Base-by-base conservation (phyloP, 1,139 yeast genomes). In the Yamadazyma triangularis region DNA sequence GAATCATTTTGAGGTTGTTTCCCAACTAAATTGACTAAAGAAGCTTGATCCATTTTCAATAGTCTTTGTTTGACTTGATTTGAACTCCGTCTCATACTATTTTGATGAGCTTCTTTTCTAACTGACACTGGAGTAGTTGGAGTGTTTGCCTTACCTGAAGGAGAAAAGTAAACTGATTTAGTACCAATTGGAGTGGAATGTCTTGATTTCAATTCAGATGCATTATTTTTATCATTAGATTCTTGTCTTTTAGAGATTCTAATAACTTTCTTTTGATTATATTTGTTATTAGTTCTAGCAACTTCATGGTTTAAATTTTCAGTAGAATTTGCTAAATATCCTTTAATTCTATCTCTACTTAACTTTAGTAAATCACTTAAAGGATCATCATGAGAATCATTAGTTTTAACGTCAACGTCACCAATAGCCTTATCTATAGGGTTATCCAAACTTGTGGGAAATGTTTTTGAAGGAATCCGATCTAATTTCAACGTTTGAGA, bases 121-220 rank as follows among this genome's bases (percentile, higher is more conserved):
- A 48, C 40, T 3, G 56, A 35, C 3, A 49, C 53, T 4, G 65
- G 65, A 7, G 64, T 57, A 3, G 53, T 40, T 10, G 23, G 31
- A 34, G 34, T 48, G 50, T 42, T 54, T 42, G 14, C 51, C 41
- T 12, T 56, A 4, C 50, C 53, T 14, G 58, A 46, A 24, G 66
- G 64, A 2, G 64, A 58, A 36, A 58, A 60, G 38, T 45, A 55
- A 3, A 56, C 49, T 13, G 63, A 50, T 31, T 56, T 59, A 32
- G 55, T 58, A 3, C 57, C 56, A 8, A 49, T 49, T 7, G 66
- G 64, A 13, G 64, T 56, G 24, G 50, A 45, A 32, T 45, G 47
- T 9, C 41, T 36, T 2, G 55, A 47, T 8, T 45, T 42, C 2
- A 46, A 33, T 13, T 45, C 47, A 9, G 35, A 35, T 21, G 47